phyloP scores from a whole-genome alignment of 331 rosid species.

The Acacia pycnantha region DNA sequence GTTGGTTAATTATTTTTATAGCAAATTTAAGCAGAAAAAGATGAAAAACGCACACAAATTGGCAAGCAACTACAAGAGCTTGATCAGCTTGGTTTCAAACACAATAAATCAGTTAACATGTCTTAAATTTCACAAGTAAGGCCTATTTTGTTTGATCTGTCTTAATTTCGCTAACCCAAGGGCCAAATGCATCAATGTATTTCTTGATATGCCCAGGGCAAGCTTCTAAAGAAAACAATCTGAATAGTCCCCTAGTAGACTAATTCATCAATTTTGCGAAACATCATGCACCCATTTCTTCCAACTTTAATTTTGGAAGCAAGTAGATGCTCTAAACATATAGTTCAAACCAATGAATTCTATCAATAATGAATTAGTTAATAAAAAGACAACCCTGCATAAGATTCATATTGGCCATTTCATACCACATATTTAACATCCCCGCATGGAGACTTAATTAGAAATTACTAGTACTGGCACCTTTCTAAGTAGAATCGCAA shows the following conservation, averaged over 20 bases:
- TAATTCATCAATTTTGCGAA: background rate
- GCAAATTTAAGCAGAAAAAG: constrained; percentile 4
- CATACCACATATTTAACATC: background rate
- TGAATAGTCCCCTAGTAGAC: background rate
- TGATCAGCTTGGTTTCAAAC: background rate
- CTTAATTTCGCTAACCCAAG: background rate
- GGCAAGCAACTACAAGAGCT: constrained; percentile 15
- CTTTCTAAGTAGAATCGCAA: constrained; percentile 92
- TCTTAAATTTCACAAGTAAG: background rate
- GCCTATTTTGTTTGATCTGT: background rate
- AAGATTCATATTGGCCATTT: background rate
- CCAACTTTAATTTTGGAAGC: background rate
- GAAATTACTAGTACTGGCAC: constrained; percentile 32
- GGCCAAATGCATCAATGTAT: background rate
- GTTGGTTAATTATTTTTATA: background rate
- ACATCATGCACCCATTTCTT: background rate
- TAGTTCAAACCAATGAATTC: constrained; percentile 1
- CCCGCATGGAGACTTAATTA: background rate
- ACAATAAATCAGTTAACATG: background rate
- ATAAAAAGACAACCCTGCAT: background rate
- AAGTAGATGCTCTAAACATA: constrained; percentile 15
- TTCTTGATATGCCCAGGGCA: background rate
- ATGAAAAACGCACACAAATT: background rate
- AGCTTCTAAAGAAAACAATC: background rate
- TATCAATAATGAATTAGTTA: background rate